Evolutionary conservation across 108 stramenopile species (phyloP).

Genomic region (Skeletonema grethae): DNA sequence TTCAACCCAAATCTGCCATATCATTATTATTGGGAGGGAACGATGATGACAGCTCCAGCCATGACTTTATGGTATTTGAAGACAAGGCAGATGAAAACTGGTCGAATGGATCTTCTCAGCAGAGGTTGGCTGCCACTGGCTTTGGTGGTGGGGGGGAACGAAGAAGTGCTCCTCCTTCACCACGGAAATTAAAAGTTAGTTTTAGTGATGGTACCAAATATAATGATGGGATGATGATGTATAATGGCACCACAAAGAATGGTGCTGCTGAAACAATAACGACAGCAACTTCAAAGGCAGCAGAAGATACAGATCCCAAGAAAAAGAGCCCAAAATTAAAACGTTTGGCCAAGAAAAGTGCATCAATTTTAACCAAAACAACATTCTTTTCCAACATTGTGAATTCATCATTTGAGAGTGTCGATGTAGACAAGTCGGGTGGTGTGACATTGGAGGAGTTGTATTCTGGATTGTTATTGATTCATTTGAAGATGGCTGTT

Average conservation of each 20-base stretch:
- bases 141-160: neutral
- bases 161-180: neutral
- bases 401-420: slow-evolving; percentile 57
- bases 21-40: neutral
- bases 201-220: neutral
- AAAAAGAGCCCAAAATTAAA: neutral
- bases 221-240: neutral
- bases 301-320: neutral
- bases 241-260: neutral
- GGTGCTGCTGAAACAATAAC: too few relatives aligned
- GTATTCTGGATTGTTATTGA: slow-evolving; percentile 73
- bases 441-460: slow-evolving; percentile 73
- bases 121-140: neutral
- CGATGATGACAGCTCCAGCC: neutral
- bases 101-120: neutral
- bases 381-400: slow-evolving; percentile 57
- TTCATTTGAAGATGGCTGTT: slow-evolving; percentile 79
- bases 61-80: neutral
- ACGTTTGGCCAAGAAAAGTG: slow-evolving; percentile 1
- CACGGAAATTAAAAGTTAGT: neutral
- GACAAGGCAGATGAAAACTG: neutral
- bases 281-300: too few relatives aligned
- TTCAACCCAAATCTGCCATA: neutral
- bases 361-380: slow-evolving; percentile 47
- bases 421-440: slow-evolving; percentile 74